phyloP scores from a whole-genome alignment of 177 flowering plant genomes.

The Telopea speciosissima region DNA sequence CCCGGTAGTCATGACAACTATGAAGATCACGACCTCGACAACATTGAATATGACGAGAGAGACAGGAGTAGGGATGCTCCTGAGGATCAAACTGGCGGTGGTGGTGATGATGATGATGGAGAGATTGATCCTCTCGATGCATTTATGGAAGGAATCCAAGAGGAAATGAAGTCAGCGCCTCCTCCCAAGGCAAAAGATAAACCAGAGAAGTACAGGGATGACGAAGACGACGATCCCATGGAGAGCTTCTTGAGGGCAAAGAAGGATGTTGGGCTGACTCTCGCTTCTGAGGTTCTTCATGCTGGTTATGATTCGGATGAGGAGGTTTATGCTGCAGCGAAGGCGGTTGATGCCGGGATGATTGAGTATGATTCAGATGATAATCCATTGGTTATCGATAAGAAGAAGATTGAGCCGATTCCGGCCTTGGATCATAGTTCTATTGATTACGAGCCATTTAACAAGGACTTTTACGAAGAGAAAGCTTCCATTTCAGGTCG shows the following conservation, averaged over 20 bases:
- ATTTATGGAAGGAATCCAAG: constrained; percentile 90
- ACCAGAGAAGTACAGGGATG: constrained; percentile 55
- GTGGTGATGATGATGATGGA: constrained; percentile 35
- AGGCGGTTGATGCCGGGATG: constrained; percentile 97
- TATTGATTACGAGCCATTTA: constrained; percentile 79
- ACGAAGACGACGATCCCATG: constrained; percentile 89
- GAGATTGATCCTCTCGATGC: constrained; percentile 95
- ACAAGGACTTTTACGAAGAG: constrained; percentile 93
- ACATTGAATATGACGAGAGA: constrained; percentile 69
- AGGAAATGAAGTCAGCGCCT: constrained; percentile 73
- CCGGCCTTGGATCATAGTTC: constrained; percentile 76
- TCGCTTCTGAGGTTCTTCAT: constrained; percentile 82
- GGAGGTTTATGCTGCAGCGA: constrained; percentile 97
- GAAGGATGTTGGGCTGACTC: constrained; percentile 83
- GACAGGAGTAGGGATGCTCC: constrained; percentile 16
- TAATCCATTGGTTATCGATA: constrained; percentile 78
- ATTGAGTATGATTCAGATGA: constrained; percentile 95
- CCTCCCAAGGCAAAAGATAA: constrained; percentile 53
- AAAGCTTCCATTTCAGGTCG: constrained; percentile 74
- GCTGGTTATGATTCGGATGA: constrained; percentile 97
- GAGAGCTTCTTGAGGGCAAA: constrained; percentile 88
- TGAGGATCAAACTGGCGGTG: constrained; percentile 13
- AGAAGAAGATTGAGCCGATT: constrained; percentile 90
- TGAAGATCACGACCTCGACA: constrained; percentile 84
- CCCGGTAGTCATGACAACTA: constrained; percentile 58